Evolutionary conservation across 164 flowering plant genomes (phyloP).

Genomic region (Amborella trichopoda): DNA sequence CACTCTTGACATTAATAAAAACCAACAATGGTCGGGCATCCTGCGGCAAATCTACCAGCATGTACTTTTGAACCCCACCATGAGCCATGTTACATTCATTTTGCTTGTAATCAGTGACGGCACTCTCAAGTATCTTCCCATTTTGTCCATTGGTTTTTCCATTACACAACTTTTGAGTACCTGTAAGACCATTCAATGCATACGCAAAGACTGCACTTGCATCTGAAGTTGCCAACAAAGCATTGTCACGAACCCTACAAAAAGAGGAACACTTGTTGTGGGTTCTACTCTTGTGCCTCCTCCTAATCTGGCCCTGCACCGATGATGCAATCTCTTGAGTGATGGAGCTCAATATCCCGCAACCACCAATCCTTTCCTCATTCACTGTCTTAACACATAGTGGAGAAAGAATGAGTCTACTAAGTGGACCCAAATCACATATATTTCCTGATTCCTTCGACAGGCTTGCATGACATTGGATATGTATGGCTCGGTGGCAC

Average conservation of each 20-base stretch:
- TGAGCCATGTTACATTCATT: slow-evolving; percentile 25
- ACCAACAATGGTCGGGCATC: slow-evolving; percentile 90
- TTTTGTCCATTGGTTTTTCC: no score
- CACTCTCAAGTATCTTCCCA: no score
- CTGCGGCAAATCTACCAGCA: slow-evolving; percentile 66
- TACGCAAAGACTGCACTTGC: slow-evolving; percentile 31
- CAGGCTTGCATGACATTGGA: slow-evolving; percentile 72
- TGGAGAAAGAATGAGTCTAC: slow-evolving; percentile 81
- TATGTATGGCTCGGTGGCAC: slow-evolving; percentile 95
- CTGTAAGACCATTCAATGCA: slow-evolving; percentile 33
- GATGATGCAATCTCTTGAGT: slow-evolving; percentile 91
- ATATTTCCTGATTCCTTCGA: slow-evolving; percentile 70
- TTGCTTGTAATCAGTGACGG: no score
- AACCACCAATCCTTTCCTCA: slow-evolving; percentile 16
- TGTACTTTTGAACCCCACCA: slow-evolving; percentile 48
- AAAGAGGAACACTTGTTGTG: slow-evolving; percentile 46
- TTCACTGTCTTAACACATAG: slow-evolving; percentile 62
- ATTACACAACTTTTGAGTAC: slow-evolving; percentile 14
- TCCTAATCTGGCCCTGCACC: slow-evolving; percentile 59
- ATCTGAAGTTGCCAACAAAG: no score
- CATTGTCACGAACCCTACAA: slow-evolving; percentile 34
- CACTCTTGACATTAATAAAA: slow-evolving; percentile 92
- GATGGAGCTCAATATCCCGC: slow-evolving; percentile 74
- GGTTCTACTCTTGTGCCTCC: slow-evolving; percentile 65
- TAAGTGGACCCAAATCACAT: slow-evolving; percentile 88